These are phyloP conservation scores for Ustilago xerochloae DNA, from an alignment of 1,284 basidiomycete genomes.

Conservation along the genomic window DNA sequence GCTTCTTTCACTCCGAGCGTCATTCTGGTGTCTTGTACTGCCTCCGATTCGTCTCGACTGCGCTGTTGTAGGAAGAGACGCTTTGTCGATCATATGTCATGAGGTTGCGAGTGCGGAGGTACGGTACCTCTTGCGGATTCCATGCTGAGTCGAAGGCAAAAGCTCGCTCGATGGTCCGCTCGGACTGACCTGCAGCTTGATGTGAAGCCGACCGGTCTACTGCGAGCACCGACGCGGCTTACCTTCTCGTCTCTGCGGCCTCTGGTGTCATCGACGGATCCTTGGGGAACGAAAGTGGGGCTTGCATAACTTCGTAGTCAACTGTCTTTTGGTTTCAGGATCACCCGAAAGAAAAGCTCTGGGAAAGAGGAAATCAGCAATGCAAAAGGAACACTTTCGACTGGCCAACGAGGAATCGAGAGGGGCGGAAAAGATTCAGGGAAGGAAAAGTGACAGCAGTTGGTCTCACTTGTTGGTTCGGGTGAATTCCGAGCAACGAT, in stretches of 20 bases:
- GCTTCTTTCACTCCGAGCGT: slow-evolving; percentile 19
- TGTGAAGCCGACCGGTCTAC: background rate
- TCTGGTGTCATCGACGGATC: no score
- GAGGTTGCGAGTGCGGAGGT: background rate
- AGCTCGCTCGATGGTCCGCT: background rate
- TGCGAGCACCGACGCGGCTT: background rate
- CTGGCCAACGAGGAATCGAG: background rate
- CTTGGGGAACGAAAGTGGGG: no score
- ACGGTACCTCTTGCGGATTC: background rate
- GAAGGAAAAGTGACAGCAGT: slow-evolving; percentile 1
- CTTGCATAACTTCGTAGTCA: no score
- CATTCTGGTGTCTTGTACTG: background rate
- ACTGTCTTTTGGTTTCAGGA: no score
- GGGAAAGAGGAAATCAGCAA: no score
- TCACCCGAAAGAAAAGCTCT: no score
- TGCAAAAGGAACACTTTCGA: background rate
- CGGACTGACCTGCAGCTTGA: slow-evolving; percentile 8
- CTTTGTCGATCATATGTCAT: background rate
- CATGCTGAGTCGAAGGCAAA: background rate
- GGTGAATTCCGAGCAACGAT: slow-evolving; percentile 4
- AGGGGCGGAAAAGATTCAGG: background rate
- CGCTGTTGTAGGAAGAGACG: background rate
- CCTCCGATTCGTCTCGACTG: no score
- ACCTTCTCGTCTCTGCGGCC: background rate
- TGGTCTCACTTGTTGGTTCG: background rate